Evolutionary conservation across 2,329 filamentous ascomycete species (phyloP), one percentile per base, ranked within the genome.

Genomic region (Penicillium fuscoglaucum): DNA sequence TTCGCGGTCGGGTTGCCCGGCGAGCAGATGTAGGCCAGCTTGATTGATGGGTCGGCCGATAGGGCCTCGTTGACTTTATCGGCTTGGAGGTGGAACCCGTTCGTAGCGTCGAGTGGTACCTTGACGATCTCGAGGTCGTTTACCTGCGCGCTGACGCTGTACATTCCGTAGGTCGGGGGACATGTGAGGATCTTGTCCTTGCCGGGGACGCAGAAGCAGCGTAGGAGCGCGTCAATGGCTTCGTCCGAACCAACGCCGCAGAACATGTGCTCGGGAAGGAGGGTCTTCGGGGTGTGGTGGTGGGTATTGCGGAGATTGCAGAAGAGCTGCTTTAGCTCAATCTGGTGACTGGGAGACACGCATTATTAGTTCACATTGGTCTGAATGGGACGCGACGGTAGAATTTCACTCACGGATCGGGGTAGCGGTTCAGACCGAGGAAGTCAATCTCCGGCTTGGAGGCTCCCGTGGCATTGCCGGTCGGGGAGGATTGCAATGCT

Each of bases 111-210:
- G 24, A 98, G 81, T 0, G 93, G 92, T n/a, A 98, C 87, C 72
- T 90, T 91, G 66, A 96, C 88, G 28, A 98, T 85, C 46, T 83
- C 83, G 21, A 99, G 83, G 71, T 98, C 95, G 79, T 99, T 99
- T 66, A 97, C 89, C 72, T 96, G 90, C 1, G 95, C 95, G 7
- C 91, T 96, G 19, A 99, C 95, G 47, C 86, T 82, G 80, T 99
- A 99, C 95, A 99, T 99, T 78, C 95, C 95, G 75, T 99, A 99
- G 0, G 95, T 99, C 1, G 95, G 95, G 19, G 95, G 95, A 72
- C 93, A 98, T 43, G 91, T 93, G 37, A 99, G 84, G 72, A 99
- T 96, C 72, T 90, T 91, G 78, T 99, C 95, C 65, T 83, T 83
- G 46, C 89, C 91, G 0, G 95, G 95, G 1, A 86, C 80, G 78